phyloP scores from a whole-genome alignment of 2,329 filamentous ascomycete genomes.

The Aspergillus quadrilineatus region DNA sequence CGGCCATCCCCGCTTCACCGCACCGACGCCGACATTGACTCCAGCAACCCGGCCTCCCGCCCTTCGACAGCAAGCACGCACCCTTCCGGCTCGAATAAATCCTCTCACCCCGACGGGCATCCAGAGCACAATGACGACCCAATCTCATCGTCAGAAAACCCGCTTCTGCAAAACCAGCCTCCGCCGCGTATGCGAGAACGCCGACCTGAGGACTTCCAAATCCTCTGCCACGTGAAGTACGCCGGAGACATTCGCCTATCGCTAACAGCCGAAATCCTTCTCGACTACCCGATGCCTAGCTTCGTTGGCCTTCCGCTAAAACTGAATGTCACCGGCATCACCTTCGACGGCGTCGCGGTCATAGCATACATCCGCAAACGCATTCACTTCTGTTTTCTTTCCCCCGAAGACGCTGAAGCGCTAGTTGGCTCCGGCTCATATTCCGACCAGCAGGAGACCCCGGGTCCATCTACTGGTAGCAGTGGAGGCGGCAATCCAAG shows the following conservation, averaged over 20 bases:
- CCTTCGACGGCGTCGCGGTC: conserved; percentile 92
- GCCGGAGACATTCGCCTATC: conserved; percentile 82
- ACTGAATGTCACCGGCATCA: conserved; percentile 89
- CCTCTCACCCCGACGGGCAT: conserved; percentile 23
- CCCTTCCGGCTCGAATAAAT: conserved; percentile 30
- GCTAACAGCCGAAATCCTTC: conserved; percentile 88
- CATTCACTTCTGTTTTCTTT: conserved; percentile 91
- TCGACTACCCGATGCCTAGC: conserved; percentile 98
- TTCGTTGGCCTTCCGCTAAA: conserved; percentile 95
- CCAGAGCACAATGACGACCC: conserved; percentile 21
- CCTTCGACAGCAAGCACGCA: conserved; percentile 46
- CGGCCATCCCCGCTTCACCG: conserved; percentile 25
- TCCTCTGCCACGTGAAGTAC: conserved; percentile 88
- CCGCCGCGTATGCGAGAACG: conserved; percentile 66
- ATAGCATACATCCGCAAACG: conserved; percentile 85
- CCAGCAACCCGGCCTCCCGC: conserved; percentile 39
- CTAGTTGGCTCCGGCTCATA: conserved; percentile 56
- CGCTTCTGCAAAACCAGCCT: conserved; percentile 28
- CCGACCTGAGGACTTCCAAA: conserved; percentile 82
- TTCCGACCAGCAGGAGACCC: conserved; percentile 26
- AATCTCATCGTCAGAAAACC: conserved; percentile 15
- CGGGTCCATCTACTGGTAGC: conserved; percentile 1
- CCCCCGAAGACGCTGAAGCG: conserved; percentile 83
- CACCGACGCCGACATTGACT: conserved; percentile 36
- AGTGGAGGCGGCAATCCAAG: conserved; percentile 25